These are phyloP conservation scores for Cunninghamia lanceolata DNA, from an alignment of 75 land plant genomes.

Conservation along the genomic window DNA sequence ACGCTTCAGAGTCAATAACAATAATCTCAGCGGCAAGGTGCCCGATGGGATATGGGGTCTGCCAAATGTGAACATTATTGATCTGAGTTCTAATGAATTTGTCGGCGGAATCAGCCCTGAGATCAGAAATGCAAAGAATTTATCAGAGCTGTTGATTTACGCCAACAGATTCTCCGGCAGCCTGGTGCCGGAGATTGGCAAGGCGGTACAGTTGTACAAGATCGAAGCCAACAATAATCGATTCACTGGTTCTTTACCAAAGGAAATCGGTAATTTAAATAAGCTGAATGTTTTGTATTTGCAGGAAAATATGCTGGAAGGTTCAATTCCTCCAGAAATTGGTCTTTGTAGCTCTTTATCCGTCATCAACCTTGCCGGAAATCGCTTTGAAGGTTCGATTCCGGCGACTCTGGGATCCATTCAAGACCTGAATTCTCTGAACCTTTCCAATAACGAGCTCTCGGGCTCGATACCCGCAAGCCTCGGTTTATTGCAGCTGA, in stretches of 20 bases:
- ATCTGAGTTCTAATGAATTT: constrained; percentile 53
- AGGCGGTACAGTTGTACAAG: constrained; percentile 36
- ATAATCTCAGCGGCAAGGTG: constrained; percentile 52
- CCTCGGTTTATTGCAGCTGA: constrained; percentile 47
- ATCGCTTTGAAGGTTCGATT: constrained; percentile 43
- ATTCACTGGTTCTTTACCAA: constrained; percentile 56
- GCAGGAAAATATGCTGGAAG: constrained; percentile 50
- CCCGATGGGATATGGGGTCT: constrained; percentile 56
- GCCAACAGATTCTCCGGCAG: constrained; percentile 46
- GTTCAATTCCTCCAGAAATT: constrained; percentile 60
- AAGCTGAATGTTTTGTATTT: constrained; percentile 59
- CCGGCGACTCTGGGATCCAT: constrained; percentile 27
- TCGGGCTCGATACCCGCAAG: constrained; percentile 47
- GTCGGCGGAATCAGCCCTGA: constrained; percentile 53
- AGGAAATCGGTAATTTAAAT: constrained; percentile 48
- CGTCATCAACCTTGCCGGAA: constrained; percentile 55
- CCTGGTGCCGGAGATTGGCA: constrained; percentile 48
- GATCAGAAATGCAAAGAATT: constrained; percentile 34
- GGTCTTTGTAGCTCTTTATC: constrained; percentile 43
- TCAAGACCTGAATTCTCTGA: too few relatives aligned
- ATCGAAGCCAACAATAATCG: constrained; percentile 65
- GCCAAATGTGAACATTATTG: constrained; percentile 50
- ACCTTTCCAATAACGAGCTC: constrained; percentile 45
- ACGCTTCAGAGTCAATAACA: constrained; percentile 45
- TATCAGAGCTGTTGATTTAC: constrained; percentile 24